Base-by-base conservation (phyloP, 2,329 filamentous ascomycete genomes). In the Colletotrichum echinochloae region DNA sequence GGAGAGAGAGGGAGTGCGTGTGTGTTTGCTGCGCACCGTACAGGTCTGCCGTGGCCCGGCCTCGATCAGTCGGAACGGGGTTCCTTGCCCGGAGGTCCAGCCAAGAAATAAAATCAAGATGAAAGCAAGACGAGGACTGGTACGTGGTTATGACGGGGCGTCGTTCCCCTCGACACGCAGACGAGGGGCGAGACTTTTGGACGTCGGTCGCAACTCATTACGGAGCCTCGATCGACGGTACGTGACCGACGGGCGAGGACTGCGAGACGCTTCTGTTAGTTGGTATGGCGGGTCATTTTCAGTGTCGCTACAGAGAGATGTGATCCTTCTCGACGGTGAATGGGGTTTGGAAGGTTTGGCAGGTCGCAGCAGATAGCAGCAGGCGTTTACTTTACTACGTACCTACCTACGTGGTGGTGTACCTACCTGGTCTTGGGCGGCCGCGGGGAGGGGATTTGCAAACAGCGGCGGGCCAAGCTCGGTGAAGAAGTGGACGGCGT, bases 11-110 rank as follows among this genome's bases (percentile, higher is more conserved):
- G 11, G 35, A 7, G 35, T 37, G 9, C 1, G 20, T 14, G 20
- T 46, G 20, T n/a, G 20, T 46, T 6, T 37, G 23, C 12, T n/a
- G 41, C 30, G 16, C 41, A 46, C 26, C 33, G 56, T 28, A 48
- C 30, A 54, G 35, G 48, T 48, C 26, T 54, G 64, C 64, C 64
- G 65, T 68, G 60, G 52, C 35, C 60, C 65, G 60, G 49, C 44
- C 35, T 57, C 60, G 60, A 44, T 68, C 52, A 37, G 61, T 60
- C 54, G 61, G 57, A 37, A 62, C 48, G 48, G 55, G 49, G 49
- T 66, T 66, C 37, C 62, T 54, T 57, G 48, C 49, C 33, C 37
- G 30, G 65, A 56, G 46, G 46, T 28, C 33, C 60, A 62, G 35
- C 23, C 7, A 30, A 41, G 35, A 28, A 30, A 44, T 39, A 65